Evolutionary conservation across 768 basidiomycete genomes (phyloP), one percentile per base, ranked within the genome.

Genomic region (Tulasnella sp.): DNA sequence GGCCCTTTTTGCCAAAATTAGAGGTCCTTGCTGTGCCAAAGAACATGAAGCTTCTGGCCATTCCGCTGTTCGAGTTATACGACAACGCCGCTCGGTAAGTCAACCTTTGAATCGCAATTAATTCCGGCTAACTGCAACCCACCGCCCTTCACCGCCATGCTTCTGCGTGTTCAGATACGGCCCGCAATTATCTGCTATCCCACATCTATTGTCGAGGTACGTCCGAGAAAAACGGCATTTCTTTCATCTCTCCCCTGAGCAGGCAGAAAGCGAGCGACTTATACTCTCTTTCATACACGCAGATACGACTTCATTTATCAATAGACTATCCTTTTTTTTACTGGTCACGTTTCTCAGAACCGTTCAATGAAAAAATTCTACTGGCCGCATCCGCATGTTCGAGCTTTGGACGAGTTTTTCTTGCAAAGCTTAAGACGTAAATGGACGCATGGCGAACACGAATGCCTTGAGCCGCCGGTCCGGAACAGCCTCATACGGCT

Each of bases 11-110:
- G 12, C 6, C 64, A 17, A 67, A 37, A 76, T 29, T 83, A 98
- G 97, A 97, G 83, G 93, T 97, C 19, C 90, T 99, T 11, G 94
- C 96, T 0, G 96, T 99, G 3, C 97, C 97, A 0, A 94, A 93
- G 84, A 99, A 99, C 83, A 98, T 99, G 97, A 99, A 99, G 82
- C 89, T 99, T 9, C 89, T 97, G 54, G 97, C 96, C 22, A 94
- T 98, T 67, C 97, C 97, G 0, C 86, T 99, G 45, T 98, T 97
- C 81, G 97, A 99, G 83, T 86, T 99, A 17, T 99, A 99, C 81
- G 97, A 99, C 82, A 99, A 99, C 77, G 93, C 95, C 11, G 96
- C 97, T 0, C 87, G 96, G 87, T 91, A 82, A 71, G 85, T 76
- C 11, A 31, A 81, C 39, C 52, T 45, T n/a, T n/a, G n/a, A n/a